Evolutionary conservation across 2,329 filamentous ascomycete species (phyloP).

Genomic region (Fusarium anthophilum): DNA sequence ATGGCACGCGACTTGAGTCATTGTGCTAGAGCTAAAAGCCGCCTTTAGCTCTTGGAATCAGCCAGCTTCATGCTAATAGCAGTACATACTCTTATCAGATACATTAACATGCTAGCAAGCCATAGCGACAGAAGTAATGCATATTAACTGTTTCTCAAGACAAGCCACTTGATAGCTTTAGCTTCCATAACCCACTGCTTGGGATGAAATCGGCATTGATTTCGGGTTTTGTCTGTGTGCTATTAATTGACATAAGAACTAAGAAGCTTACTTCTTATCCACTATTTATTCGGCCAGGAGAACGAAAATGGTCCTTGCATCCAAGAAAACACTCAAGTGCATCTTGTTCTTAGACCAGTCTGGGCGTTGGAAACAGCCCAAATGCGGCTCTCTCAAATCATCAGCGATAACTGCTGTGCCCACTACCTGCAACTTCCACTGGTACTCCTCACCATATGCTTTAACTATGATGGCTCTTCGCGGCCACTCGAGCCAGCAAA

Average conservation of each 20-base stretch:
- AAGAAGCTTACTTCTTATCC: background rate
- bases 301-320: background rate
- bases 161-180: rapidly evolving
- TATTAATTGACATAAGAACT: rapidly evolving
- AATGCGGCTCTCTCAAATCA: background rate
- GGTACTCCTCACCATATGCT: rapidly evolving
- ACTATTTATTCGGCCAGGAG: background rate
- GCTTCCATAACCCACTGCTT: too few species aligned
- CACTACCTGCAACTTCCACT: background rate
- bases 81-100: too few species aligned
- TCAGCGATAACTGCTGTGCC: background rate
- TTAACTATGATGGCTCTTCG: background rate
- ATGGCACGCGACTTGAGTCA: rapidly evolving
- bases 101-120: too few species aligned
- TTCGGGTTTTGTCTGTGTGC: rapidly evolving
- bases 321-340: background rate
- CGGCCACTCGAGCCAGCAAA: background rate
- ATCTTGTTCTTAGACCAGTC: rapidly evolving
- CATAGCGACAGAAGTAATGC: too few species aligned
- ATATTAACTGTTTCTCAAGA: too few species aligned
- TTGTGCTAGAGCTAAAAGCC: too few species aligned
- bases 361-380: background rate
- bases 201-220: too few species aligned
- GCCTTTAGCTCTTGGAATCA: too few species aligned
- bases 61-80: too few species aligned